Conservation (phyloP, 2,329 filamentous ascomycete species). For the Drechslera avenae region DNA sequence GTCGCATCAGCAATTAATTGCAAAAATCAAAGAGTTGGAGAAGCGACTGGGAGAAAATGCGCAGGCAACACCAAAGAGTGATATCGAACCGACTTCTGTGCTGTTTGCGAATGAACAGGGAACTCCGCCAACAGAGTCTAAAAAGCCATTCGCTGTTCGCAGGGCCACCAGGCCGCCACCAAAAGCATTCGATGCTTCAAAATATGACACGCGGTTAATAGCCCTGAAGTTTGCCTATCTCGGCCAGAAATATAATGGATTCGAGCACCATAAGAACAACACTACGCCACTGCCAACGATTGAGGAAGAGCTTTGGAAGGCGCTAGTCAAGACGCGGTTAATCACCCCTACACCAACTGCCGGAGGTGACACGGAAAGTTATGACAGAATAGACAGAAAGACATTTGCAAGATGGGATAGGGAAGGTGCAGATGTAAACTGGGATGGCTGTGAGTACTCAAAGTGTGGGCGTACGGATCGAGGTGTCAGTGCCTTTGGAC, state of each 20-base stretch:
- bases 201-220: conserved; percentile 81
- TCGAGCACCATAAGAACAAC: conserved; percentile 80
- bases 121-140: neutral
- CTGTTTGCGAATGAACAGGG: neutral
- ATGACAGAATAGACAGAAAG: conserved; percentile 32
- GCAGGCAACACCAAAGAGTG: neutral
- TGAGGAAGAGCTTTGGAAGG: conserved; percentile 93
- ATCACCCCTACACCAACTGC: conserved; percentile 56
- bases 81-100: conserved; percentile 5
- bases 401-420: conserved; percentile 46
- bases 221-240: conserved; percentile 94
- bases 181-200: conserved; percentile 73
- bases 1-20: conserved; percentile 43
- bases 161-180: conserved; percentile 45
- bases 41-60: conserved; percentile 14
- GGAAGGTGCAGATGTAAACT: conserved; percentile 64
- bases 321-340: conserved; percentile 77
- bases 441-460: conserved; percentile 85
- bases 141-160: conserved; percentile 23
- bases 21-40: conserved; percentile 42
- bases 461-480: conserved; percentile 94
- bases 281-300: conserved; percentile 75
- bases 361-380: conserved; percentile 37
- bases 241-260: conserved; percentile 88
- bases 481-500: conserved; percentile 95